A percentile compares a stretch with the other conserved stretches of the same genome.
Conservation (phyloP, 495 filamentous ascomycete genomes). For the Aspergillus incahuasiensis region DNA sequence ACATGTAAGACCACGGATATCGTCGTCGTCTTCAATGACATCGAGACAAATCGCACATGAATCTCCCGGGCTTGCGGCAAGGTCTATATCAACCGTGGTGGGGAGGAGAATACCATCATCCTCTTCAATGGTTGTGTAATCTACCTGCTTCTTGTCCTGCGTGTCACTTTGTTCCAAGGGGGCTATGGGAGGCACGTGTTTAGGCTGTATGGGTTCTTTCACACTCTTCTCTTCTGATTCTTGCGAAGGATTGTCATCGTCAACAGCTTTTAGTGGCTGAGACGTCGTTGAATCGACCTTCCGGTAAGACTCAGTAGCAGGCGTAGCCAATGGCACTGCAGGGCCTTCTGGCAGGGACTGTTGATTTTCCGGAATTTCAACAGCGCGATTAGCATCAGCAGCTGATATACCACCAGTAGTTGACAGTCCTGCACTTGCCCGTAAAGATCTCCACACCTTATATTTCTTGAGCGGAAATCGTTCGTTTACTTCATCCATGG, state of each 20-base stretch:
- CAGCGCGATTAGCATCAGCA: slow-evolving; percentile 41
- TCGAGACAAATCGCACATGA: slow-evolving; percentile 97
- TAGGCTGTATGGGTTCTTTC: neutral
- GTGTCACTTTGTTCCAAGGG: slow-evolving; percentile 1
- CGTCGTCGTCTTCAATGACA: slow-evolving; percentile 87
- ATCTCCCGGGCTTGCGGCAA: slow-evolving; percentile 83
- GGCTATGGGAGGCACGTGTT: neutral
- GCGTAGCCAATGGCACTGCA: slow-evolving; percentile 9
- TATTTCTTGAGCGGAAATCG: slow-evolving; percentile 95
- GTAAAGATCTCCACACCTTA: slow-evolving; percentile 83
- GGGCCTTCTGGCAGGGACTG: slow-evolving; percentile 11
- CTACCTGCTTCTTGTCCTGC: neutral
- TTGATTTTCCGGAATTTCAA: slow-evolving; percentile 18
- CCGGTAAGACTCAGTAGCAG: slow-evolving; percentile 17
- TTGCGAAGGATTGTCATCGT: slow-evolving; percentile 6
- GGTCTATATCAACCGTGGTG: slow-evolving; percentile 73
- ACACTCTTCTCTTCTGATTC: slow-evolving; percentile 21
- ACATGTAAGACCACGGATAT: slow-evolving; percentile 89
- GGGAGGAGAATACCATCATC: slow-evolving; percentile 83
- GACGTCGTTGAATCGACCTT: slow-evolving; percentile 15
- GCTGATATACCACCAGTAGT: slow-evolving; percentile 80
- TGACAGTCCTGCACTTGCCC: slow-evolving; percentile 78
- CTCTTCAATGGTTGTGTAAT: slow-evolving; percentile 38
- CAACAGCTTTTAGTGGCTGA: slow-evolving; percentile 13
- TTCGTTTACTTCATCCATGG: slow-evolving; percentile 97